These are phyloP conservation scores for Xylaria venustula DNA, from an alignment of 495 filamentous ascomycete species.

Conservation along the genomic window DNA sequence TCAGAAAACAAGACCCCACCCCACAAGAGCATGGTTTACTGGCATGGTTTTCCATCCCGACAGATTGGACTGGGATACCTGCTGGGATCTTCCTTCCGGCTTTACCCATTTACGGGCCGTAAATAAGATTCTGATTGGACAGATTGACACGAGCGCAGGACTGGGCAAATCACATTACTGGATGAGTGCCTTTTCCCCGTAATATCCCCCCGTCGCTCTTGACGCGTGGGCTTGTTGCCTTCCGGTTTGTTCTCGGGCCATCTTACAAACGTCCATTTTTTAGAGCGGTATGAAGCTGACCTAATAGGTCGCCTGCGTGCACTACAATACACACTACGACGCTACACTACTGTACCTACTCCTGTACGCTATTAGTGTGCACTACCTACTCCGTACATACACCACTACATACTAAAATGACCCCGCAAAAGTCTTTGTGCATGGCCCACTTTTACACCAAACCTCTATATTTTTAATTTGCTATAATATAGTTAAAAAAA, in stretches of 20 bases:
- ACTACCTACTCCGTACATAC: not conserved
- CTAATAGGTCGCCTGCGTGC: no score
- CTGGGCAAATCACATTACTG: not conserved
- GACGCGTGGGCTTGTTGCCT: slow-evolving; percentile 10
- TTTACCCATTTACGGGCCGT: slow-evolving; percentile 4
- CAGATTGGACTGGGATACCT: slow-evolving; percentile 3
- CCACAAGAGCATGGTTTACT: not conserved
- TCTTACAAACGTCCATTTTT: not conserved
- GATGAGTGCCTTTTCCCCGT: not conserved
- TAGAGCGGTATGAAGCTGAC: no score
- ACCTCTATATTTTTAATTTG: no score
- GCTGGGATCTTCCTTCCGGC: slow-evolving; percentile 10
- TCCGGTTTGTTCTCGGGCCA: slow-evolving; percentile 13
- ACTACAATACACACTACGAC: no score
- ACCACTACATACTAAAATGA: no score
- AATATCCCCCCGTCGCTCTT: not conserved
- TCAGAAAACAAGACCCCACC: not conserved
- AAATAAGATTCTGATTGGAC: not conserved
- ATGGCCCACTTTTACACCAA: no score
- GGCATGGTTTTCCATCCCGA: slow-evolving; percentile 5
- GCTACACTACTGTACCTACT: no score
- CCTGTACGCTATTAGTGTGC: not conserved
- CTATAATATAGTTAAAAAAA: no score
- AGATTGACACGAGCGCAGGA: not conserved
- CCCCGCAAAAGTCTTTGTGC: no score